Evolutionary conservation across 768 basidiomycete genomes (phyloP), one percentile per base, ranked within the genome.

Genomic region (Pisolithus albus): DNA sequence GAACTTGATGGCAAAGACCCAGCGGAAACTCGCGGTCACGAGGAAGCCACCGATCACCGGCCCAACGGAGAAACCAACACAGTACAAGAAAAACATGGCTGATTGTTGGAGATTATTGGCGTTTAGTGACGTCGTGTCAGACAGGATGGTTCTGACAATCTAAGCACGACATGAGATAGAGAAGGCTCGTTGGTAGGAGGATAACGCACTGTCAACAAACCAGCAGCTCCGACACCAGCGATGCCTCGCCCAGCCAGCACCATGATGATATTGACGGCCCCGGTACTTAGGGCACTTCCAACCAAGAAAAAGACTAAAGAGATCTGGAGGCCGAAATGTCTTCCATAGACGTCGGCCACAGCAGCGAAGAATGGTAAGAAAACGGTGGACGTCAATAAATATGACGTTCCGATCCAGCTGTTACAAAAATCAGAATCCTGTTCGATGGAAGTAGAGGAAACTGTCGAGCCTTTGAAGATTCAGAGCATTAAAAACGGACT

Each of bases 1-100:
- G 54, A 44, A 76, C 76, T 80, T 80, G 65, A 80, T 79, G 3
- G 71, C 78, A 52, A 79, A 80, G 15, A 80, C 71, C 79, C 77
- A 80, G 19, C 79, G 70, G 60, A 76, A 79, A 46, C 62, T 73
- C 7, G 70, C 59, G 1, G 60, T 54, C 2, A 72, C 61, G 13
- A 79, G 60, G 23, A 54, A 70, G 7, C 77, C 77, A 7, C 65
- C 65, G 46, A 78, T 70, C 40, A 72, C 60, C 0, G 78, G 79
- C 2, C 78, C 78, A 6, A 71, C 47, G 30, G 61, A 63, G 47
- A 64, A 79, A 0, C 78, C 76, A 41, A 75, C 49, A 0, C 66
- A 47, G 59, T 76, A 79, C 4, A 79, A 65, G 5, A 75, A 32
- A 56, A 76, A 72, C n/a, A 76, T 30, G 44, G 70, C 57, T 6